Conservation (phyloP, 805 yeast species). For the Yarrowia sp. region DNA sequence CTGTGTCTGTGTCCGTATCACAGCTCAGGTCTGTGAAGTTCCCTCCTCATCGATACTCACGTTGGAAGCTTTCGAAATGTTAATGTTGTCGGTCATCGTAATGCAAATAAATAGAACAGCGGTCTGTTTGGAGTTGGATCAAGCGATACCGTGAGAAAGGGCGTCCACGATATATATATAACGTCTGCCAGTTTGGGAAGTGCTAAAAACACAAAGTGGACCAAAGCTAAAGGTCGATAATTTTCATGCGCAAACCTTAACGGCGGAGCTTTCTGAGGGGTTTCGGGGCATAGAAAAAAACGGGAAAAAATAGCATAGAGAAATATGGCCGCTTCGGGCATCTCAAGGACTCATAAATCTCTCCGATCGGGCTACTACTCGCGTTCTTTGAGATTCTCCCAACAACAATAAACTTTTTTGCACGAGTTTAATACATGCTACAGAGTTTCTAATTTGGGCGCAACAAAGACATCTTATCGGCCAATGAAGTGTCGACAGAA, state of each 20-base stretch:
- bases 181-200: slow-evolving; percentile 21
- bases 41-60: not conserved
- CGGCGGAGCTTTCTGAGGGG: no score
- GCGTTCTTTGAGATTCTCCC: no score
- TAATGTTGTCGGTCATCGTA: slow-evolving; percentile 27
- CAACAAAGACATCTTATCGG: slow-evolving; percentile 26
- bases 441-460: slow-evolving; percentile 26
- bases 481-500: slow-evolving; percentile 24
- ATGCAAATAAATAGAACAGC: slow-evolving; percentile 26
- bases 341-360: no score
- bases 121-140: slow-evolving; percentile 25
- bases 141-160: slow-evolving; percentile 11
- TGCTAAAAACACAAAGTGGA: slow-evolving; percentile 1
- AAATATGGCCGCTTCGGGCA: no score
- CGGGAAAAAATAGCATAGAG: no score
- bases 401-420: no score
- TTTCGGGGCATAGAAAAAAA: not conserved
- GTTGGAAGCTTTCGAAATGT: slow-evolving; percentile 26
- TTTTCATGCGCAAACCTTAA: slow-evolving; percentile 13
- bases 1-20: no score
- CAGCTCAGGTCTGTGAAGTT: no score
- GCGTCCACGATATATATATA: slow-evolving; percentile 21
- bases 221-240: slow-evolving; percentile 2
- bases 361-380: no score
- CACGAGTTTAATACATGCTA: not conserved